Evolutionary conservation across 306 rosid genomes (phyloP).

Genomic region (Trifolium repens): DNA sequence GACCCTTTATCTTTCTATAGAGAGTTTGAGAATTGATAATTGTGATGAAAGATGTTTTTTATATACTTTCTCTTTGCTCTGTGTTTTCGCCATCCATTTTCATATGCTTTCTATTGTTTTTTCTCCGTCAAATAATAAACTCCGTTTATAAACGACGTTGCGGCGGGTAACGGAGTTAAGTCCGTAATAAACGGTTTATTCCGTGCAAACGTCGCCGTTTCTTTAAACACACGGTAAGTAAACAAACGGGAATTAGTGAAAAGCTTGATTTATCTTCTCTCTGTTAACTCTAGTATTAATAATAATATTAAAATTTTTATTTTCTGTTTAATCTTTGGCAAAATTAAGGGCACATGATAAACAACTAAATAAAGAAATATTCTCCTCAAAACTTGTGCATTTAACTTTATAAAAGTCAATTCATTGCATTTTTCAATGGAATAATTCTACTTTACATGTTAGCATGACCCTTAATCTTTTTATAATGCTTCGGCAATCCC

Average conservation of each 20-base stretch:
- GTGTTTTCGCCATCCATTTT: constrained; percentile 41
- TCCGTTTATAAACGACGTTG: constrained; percentile 64
- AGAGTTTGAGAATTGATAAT: constrained; percentile 47
- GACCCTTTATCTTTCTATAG: constrained; percentile 46
- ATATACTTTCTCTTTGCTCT: constrained; percentile 51
- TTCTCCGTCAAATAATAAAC: constrained; percentile 55
- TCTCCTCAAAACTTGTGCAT: too few relatives aligned
- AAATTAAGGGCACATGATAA: too few relatives aligned
- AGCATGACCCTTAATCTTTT: too few relatives aligned
- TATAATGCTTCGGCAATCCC: constrained; percentile 47
- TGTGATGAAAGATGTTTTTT: constrained; percentile 51
- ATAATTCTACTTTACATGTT: too few relatives aligned
- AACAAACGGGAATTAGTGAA: neutral
- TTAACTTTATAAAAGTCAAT: too few relatives aligned
- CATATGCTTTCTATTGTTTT: constrained; percentile 6
- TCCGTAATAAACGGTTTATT: constrained; percentile 34
- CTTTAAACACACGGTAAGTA: constrained; percentile 20
- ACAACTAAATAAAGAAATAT: too few relatives aligned
- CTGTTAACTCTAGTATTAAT: too few relatives aligned
- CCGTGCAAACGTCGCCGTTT: constrained; percentile 47
- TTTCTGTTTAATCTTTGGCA: too few relatives aligned
- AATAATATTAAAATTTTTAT: too few relatives aligned
- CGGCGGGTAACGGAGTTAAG: constrained; percentile 63
- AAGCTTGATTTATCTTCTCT: neutral
- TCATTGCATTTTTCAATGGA: too few relatives aligned